phyloP scores from a whole-genome alignment of 1,284 basidiomycete species.

The Sphagnurus paluster region DNA sequence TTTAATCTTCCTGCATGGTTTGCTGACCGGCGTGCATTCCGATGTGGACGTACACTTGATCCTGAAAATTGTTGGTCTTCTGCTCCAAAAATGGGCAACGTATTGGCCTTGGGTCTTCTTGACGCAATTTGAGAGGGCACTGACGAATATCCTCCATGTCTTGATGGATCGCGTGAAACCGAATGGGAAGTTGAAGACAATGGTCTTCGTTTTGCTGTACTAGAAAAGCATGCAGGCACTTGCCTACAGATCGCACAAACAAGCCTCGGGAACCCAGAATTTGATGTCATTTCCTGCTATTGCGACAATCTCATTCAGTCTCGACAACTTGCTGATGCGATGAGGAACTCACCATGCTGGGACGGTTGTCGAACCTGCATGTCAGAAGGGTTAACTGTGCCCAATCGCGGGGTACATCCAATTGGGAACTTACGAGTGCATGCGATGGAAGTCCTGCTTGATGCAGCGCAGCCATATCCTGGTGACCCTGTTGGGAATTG shows the following conservation, averaged over 20 bases:
- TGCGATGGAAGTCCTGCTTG: not conserved
- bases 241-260: not conserved
- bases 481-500: not conserved
- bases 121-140: not conserved
- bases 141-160: not conserved
- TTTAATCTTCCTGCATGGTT: conserved; percentile 11
- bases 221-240: not conserved
- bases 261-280: conserved; percentile 3
- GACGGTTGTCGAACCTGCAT: conserved; percentile 4
- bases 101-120: not conserved
- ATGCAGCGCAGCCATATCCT: conserved; percentile 3
- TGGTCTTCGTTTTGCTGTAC: not conserved
- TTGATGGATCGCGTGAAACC: not conserved
- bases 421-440: not conserved
- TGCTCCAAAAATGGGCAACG: conserved; percentile 3
- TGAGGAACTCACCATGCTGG: conserved; percentile 5
- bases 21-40: conserved; percentile 3
- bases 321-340: too few species aligned
- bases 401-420: not conserved
- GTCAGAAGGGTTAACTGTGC: not conserved
- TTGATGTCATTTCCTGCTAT: not conserved
- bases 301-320: not conserved
- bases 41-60: not conserved
- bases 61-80: not conserved
- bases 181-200: conserved; percentile 1